Percentiles rank a stretch among this genome's conserved stretches.
Evolutionary conservation across 441 rosid species (phyloP).

Genomic region (Mallotus repandus): DNA sequence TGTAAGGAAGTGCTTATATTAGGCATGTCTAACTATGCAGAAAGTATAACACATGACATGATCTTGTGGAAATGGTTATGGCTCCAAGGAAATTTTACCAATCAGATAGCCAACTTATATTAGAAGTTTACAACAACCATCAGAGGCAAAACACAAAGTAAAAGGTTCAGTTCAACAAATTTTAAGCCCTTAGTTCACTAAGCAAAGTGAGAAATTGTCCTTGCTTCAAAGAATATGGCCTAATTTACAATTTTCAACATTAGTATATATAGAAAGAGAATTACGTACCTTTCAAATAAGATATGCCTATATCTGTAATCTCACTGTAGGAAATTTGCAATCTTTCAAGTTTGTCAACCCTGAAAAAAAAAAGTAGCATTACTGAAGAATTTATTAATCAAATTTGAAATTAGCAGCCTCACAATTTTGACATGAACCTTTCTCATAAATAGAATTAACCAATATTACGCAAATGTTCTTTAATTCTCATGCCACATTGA

Average conservation of each 20-base stretch:
- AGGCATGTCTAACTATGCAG: no score
- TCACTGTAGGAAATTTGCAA: conserved; percentile 68
- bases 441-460: neutral
- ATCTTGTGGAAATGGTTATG: no score
- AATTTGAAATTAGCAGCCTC: neutral
- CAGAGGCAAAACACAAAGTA: neutral
- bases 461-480: neutral
- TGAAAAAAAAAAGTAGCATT: conserved; percentile 25
- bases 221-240: neutral
- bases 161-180: neutral
- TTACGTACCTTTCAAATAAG: conserved; percentile 63
- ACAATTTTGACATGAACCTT: neutral
- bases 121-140: neutral
- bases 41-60: no score
- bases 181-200: neutral
- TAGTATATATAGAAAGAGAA: neutral
- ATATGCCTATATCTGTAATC: conserved; percentile 65
- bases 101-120: no score
- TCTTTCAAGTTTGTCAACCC: conserved; percentile 60
- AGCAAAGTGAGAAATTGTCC: no score
- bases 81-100: no score
- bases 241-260: neutral
- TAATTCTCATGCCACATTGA: neutral
- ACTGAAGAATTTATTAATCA: neutral
- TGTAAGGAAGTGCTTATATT: neutral